Evolutionary conservation across 208 protist species (phyloP).

Genomic region (Leishmania turanica): DNA sequence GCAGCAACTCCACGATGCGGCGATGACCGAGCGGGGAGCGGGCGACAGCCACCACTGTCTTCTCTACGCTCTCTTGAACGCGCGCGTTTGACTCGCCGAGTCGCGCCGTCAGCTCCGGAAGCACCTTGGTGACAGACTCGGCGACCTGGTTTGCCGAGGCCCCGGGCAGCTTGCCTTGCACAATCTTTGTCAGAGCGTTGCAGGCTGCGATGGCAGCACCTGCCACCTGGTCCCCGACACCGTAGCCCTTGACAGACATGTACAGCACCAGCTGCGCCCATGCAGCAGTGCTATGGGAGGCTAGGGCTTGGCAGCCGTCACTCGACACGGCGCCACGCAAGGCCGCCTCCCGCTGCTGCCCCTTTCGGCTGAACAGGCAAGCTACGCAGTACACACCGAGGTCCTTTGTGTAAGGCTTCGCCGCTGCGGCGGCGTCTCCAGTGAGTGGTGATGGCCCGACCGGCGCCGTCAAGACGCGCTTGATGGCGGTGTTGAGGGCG

Average conservation of each 20-base stretch:
- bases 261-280: constrained; percentile 61
- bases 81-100: constrained; percentile 78
- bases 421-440: constrained; percentile 46
- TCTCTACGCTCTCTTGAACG: constrained; percentile 69
- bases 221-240: constrained; percentile 67
- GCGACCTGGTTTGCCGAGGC: constrained; percentile 27
- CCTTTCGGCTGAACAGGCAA: constrained; percentile 73
- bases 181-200: constrained; percentile 62
- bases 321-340: constrained; percentile 58
- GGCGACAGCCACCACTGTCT: constrained; percentile 50
- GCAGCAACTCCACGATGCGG: constrained; percentile 47
- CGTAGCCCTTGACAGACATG: constrained; percentile 61
- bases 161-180: constrained; percentile 40
- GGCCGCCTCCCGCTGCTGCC: constrained; percentile 76
- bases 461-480: constrained; percentile 37
- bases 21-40: constrained; percentile 57
- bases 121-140: constrained; percentile 31
- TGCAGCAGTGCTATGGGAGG: constrained; percentile 37
- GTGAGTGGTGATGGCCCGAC: constrained; percentile 35
- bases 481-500: constrained; percentile 62
- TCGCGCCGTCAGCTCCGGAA: constrained; percentile 60
- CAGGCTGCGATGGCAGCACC: constrained; percentile 73
- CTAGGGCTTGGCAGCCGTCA: constrained; percentile 50
- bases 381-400: constrained; percentile 74
- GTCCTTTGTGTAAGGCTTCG: constrained; percentile 45